Conservation (phyloP, 2,329 filamentous ascomycete genomes). For the Penicillium sp. region DNA sequence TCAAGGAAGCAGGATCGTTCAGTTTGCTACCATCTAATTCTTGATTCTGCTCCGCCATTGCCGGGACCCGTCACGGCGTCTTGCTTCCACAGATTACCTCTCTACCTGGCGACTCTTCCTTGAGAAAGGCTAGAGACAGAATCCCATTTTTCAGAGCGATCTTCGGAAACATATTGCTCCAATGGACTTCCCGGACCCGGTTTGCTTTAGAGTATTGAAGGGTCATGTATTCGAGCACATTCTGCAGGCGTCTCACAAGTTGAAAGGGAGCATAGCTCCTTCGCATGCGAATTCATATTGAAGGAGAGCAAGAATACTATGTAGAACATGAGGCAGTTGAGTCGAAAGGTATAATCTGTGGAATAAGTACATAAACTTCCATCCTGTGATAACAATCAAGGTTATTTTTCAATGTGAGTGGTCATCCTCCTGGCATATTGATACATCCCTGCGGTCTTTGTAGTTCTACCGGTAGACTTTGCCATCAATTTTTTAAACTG, state of each 20-base stretch:
- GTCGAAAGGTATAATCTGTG: too few species aligned
- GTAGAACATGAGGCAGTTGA: neutral
- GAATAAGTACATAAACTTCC: neutral
- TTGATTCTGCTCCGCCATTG: neutral
- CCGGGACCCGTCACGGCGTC: neutral
- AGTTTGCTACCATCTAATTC: constrained; percentile 15
- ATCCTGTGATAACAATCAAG: neutral
- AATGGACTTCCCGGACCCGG: neutral
- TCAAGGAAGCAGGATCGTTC: constrained; percentile 18
- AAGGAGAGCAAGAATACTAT: neutral
- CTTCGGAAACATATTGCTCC: neutral
- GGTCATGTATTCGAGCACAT: too few species aligned
- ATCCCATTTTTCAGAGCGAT: neutral
- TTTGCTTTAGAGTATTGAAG: constrained; percentile 11
- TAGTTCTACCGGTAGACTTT: neutral
- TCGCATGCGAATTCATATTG: neutral
- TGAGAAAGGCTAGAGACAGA: neutral
- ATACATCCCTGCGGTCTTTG: neutral
- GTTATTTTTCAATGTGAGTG: neutral
- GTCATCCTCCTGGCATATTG: neutral
- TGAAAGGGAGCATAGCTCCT: constrained; percentile 1
- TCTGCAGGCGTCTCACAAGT: neutral
- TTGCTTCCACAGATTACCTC: neutral
- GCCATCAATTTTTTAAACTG: neutral
- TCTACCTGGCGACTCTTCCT: neutral